Evolutionary conservation across 257 asterid species (phyloP).

Genomic region (Salvia hispanica): DNA sequence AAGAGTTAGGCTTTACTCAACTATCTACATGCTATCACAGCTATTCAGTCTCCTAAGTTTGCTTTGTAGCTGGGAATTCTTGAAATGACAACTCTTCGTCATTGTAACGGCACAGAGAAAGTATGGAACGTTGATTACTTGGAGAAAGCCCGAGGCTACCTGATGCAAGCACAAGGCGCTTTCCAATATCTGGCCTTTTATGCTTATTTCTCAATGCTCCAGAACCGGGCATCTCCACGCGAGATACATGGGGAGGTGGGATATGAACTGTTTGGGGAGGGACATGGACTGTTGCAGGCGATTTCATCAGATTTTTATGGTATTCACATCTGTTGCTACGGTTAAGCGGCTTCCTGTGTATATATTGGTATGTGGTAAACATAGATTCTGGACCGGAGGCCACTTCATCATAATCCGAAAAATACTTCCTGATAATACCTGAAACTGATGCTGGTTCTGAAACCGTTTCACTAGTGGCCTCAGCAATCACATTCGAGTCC

Average conservation of each 20-base stretch:
- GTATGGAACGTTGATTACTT: constrained; percentile 29
- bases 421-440: constrained; percentile 62
- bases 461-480: constrained; percentile 39
- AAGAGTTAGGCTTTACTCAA: not conserved
- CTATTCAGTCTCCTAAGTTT: constrained; percentile 44
- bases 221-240: constrained; percentile 11
- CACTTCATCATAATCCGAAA: constrained; percentile 57
- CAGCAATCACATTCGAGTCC: constrained; percentile 20
- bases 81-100: constrained; percentile 21
- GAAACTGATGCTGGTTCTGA: constrained; percentile 59
- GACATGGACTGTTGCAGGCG: constrained; percentile 24
- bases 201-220: constrained; percentile 28
- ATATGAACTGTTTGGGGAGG: not conserved
- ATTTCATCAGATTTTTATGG: constrained; percentile 3
- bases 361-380: not conserved
- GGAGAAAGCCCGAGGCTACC: constrained; percentile 43
- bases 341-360: constrained; percentile 21
- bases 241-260: not conserved
- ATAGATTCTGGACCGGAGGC: constrained; percentile 38
- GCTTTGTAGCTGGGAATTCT: constrained; percentile 25
- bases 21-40: too few relatives aligned
- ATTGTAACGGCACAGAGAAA: constrained; percentile 36
- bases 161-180: constrained; percentile 48
- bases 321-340: constrained; percentile 7
- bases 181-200: constrained; percentile 51